Conservation (phyloP, 306 rosid species). For the Cucumis cinereus region DNA sequence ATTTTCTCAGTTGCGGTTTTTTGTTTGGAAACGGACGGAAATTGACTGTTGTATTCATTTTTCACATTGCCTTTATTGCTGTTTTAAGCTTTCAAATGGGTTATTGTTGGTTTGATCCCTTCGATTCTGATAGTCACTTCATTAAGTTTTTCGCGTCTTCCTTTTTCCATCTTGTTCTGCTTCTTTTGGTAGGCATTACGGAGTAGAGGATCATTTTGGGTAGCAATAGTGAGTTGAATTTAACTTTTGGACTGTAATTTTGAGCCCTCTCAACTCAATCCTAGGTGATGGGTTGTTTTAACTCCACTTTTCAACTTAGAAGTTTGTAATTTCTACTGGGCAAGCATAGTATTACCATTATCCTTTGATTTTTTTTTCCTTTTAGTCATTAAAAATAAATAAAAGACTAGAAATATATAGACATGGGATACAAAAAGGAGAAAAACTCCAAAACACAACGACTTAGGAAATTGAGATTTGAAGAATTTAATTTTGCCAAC, state of each 20-base stretch:
- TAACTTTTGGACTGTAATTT: background rate
- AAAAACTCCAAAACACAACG: background rate
- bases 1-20: background rate
- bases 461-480: background rate
- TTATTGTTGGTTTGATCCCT: background rate
- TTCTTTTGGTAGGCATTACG: background rate
- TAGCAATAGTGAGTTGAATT: background rate
- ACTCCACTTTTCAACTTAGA: background rate
- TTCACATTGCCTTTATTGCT: background rate
- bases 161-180: background rate
- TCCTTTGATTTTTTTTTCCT: background rate
- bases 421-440: background rate
- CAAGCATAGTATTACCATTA: background rate
- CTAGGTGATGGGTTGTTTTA: background rate
- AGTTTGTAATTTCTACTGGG: background rate
- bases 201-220: background rate
- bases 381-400: background rate
- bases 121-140: background rate
- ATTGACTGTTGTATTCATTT: background rate
- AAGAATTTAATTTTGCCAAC: background rate
- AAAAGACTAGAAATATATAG: background rate
- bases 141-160: background rate
- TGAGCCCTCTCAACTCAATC: background rate
- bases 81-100: background rate
- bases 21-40: background rate